Percentiles rank a stretch among this genome's conserved stretches.
Conservation (phyloP, 2,329 filamentous ascomycete species). For the Fusarium compactum region DNA sequence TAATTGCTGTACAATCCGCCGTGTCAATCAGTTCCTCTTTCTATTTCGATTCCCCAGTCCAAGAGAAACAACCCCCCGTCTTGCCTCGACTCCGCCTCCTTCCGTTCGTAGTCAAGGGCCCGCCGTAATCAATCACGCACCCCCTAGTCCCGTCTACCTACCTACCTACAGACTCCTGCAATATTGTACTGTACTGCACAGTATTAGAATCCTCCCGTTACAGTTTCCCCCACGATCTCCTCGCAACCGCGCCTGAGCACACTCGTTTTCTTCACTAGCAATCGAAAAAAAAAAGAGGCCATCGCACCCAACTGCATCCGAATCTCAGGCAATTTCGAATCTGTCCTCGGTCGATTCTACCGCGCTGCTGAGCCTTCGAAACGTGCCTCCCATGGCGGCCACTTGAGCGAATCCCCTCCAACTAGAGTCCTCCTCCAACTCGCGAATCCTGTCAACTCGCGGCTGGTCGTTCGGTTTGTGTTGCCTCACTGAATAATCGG, state of each 20-base stretch:
- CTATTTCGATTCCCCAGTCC: background rate
- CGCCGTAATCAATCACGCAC: slow-evolving; percentile 22
- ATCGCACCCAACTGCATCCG: slow-evolving; percentile 11
- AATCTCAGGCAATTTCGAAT: slow-evolving; percentile 1
- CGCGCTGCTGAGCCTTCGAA: background rate
- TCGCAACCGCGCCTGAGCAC: slow-evolving; percentile 31
- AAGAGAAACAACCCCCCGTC: slow-evolving; percentile 4
- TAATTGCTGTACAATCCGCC: background rate
- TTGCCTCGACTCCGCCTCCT: slow-evolving; percentile 16
- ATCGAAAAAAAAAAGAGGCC: background rate
- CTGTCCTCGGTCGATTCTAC: slow-evolving; percentile 4
- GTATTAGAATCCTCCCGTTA: slow-evolving; percentile 27
- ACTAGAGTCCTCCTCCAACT: slow-evolving; percentile 23
- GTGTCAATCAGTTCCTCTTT: slow-evolving; percentile 3
- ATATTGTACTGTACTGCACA: slow-evolving; percentile 1
- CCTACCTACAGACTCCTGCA: background rate
- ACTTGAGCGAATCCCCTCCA: slow-evolving; percentile 28
- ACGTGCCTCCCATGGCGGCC: slow-evolving; percentile 39
- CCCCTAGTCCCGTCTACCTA: background rate
- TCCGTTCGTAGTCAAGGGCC: slow-evolving; percentile 22
- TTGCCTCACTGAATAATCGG: slow-evolving; percentile 35
- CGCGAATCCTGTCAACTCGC: slow-evolving; percentile 43
- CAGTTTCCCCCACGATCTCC: slow-evolving; percentile 22
- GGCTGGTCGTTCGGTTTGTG: slow-evolving; percentile 44
- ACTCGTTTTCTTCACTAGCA: slow-evolving; percentile 16